A percentile compares a stretch with the other conserved stretches of the same genome.
These are phyloP conservation scores for Voacanga thouarsii DNA, from an alignment of 257 asterid genomes.

Conservation along the genomic window DNA sequence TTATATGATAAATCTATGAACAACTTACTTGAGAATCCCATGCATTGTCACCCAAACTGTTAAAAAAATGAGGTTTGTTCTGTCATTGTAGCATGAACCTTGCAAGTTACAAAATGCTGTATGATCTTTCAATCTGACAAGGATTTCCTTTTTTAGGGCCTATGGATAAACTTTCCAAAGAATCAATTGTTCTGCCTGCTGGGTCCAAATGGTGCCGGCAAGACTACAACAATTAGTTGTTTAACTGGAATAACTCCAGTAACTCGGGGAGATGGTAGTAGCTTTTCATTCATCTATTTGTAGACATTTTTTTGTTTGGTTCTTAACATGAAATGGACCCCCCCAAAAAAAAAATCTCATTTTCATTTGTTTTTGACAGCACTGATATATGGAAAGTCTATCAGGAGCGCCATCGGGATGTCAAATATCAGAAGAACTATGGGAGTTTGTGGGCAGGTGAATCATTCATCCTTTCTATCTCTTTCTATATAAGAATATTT, in stretches of 20 bases:
- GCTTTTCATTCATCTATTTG: not conserved
- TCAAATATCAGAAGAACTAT: conserved; percentile 28
- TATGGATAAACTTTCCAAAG: conserved; percentile 38
- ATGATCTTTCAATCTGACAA: not conserved
- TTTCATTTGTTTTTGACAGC: not conserved
- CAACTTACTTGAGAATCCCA: not conserved
- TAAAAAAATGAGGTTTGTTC: not conserved
- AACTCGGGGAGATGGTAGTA: conserved; percentile 38
- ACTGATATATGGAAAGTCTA: conserved; percentile 30
- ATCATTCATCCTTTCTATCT: not conserved
- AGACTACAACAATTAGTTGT: conserved; percentile 39
- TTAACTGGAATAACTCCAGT: conserved; percentile 39
- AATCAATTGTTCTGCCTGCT: conserved; percentile 36
- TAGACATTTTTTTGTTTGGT: not conserved
- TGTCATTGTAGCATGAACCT: not conserved
- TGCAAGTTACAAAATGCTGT: not conserved
- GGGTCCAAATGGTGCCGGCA: conserved; percentile 50
- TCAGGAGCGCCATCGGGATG: conserved; percentile 27
- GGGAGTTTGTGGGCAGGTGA: conserved; percentile 44
- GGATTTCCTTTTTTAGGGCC: conserved; percentile 18
- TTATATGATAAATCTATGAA: too few relatives aligned
- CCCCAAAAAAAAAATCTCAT: not conserved
- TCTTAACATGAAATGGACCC: not conserved
- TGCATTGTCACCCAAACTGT: not conserved
- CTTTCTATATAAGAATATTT: not conserved